Conservation (phyloP, 768 basidiomycete species). For the Plicaturopsis crispa region DNA sequence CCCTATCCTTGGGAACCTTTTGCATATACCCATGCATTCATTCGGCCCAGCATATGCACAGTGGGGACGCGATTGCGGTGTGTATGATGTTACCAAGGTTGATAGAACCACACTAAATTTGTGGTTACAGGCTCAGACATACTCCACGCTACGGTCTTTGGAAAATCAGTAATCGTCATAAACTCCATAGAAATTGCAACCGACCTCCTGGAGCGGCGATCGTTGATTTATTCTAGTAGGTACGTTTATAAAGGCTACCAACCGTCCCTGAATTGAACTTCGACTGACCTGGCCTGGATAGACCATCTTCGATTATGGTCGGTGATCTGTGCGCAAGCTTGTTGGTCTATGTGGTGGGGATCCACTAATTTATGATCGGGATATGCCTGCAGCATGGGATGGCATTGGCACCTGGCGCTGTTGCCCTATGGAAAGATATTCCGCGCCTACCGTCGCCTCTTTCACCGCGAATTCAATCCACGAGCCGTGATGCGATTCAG, state of each 20-base stretch:
- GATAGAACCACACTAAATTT: too few relatives aligned
- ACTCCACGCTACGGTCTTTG: slow-evolving; percentile 27
- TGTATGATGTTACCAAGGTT: slow-evolving; percentile 15
- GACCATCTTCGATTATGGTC: too few relatives aligned
- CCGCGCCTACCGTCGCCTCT: slow-evolving; percentile 27
- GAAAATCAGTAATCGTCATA: slow-evolving; percentile 28
- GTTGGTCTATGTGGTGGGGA: too few relatives aligned
- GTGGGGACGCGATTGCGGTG: slow-evolving; percentile 21
- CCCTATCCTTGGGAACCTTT: slow-evolving; percentile 25
- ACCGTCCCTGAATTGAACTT: too few relatives aligned
- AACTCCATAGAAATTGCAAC: slow-evolving; percentile 29
- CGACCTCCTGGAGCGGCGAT: slow-evolving; percentile 38
- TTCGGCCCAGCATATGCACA: slow-evolving; percentile 23
- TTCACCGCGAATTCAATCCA: slow-evolving; percentile 32
- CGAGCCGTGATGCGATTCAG: slow-evolving; percentile 22
- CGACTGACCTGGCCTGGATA: too few relatives aligned
- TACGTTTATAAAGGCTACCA: too few relatives aligned
- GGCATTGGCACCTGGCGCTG: slow-evolving; percentile 29
- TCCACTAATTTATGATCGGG: too few relatives aligned
- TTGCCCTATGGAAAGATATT: slow-evolving; percentile 28
- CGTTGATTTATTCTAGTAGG: slow-evolving; percentile 38
- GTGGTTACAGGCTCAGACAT: too few relatives aligned
- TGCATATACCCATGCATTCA: slow-evolving; percentile 20
- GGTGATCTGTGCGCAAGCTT: too few relatives aligned
- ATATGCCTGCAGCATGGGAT: slow-evolving; percentile 37